Conservation (phyloP, 2,329 filamentous ascomycete species). For the Aspergillus pseudotamarii region DNA sequence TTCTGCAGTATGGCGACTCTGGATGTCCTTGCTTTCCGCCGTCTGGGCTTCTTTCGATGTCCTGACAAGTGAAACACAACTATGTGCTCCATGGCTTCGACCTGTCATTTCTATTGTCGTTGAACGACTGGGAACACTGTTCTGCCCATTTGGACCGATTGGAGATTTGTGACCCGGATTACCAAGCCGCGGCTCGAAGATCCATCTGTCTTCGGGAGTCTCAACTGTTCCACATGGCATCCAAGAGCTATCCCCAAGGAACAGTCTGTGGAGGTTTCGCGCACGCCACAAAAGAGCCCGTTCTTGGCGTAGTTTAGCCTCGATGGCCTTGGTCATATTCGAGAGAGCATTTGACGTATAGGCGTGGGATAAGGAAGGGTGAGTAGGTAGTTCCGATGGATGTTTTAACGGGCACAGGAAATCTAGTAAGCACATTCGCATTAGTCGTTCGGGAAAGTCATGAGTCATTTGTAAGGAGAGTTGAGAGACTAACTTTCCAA, state of each 20-base stretch:
- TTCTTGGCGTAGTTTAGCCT: constrained; percentile 61
- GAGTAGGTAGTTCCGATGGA: constrained; percentile 60
- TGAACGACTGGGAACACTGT: constrained; percentile 17
- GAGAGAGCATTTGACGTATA: constrained; percentile 63
- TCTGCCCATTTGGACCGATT: constrained; percentile 19
- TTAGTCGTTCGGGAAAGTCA: not conserved
- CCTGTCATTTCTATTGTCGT: constrained; percentile 7
- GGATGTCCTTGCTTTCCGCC: constrained; percentile 15
- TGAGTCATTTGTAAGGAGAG: not conserved
- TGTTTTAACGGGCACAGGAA: constrained; percentile 65
- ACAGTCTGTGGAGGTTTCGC: constrained; percentile 59
- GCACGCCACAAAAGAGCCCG: constrained; percentile 58
- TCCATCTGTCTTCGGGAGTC: constrained; percentile 51
- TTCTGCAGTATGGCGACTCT: constrained; percentile 10
- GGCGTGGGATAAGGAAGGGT: constrained; percentile 61
- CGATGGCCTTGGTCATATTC: constrained; percentile 59
- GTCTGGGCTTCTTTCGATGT: constrained; percentile 16
- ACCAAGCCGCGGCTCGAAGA: constrained; percentile 45
- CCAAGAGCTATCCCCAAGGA: constrained; percentile 64
- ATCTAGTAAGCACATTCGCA: constrained; percentile 39
- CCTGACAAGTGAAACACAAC: constrained; percentile 8
- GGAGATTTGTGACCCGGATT: constrained; percentile 21
- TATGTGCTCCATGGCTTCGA: constrained; percentile 17
- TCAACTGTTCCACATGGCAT: constrained; percentile 59
- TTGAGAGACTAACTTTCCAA: constrained; percentile 53